Evolutionary conservation across 2,329 filamentous ascomycete genomes (phyloP).

Genomic region (Ascochyta viciae-villosae): DNA sequence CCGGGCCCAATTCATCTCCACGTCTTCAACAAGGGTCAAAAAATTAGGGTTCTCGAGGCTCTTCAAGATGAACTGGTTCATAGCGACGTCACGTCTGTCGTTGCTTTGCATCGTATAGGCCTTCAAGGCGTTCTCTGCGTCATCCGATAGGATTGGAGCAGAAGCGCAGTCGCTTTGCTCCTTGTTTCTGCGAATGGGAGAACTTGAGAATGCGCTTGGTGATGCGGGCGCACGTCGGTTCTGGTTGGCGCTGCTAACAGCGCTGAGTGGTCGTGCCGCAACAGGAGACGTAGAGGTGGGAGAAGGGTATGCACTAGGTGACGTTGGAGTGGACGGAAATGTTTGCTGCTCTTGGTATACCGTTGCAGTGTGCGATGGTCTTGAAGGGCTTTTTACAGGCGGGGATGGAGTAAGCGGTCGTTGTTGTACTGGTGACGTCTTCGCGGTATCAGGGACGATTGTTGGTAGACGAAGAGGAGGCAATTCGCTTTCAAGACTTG

Average conservation of each 20-base stretch:
- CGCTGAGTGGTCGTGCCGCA: constrained; percentile 27
- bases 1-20: constrained; percentile 56
- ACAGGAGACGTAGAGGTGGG: neutral
- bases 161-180: neutral
- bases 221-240: constrained; percentile 9
- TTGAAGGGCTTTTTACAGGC: neutral
- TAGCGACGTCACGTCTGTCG: constrained; percentile 50
- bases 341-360: neutral
- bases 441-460: constrained; percentile 23
- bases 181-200: constrained; percentile 11
- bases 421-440: constrained; percentile 5
- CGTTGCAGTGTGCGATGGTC: neutral
- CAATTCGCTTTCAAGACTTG: constrained; percentile 32
- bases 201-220: constrained; percentile 6
- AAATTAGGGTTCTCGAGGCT: constrained; percentile 59
- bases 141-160: neutral
- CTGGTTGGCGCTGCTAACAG: constrained; percentile 13
- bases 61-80: constrained; percentile 61
- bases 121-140: constrained; percentile 23
- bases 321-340: constrained; percentile 20
- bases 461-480: constrained; percentile 49
- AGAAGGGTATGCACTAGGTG: constrained; percentile 11
- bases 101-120: constrained; percentile 50
- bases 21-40: constrained; percentile 58
- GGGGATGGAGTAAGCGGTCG: constrained; percentile 13